A percentile compares a stretch with the other conserved stretches of the same genome.
Evolutionary conservation across 768 basidiomycete genomes (phyloP).

Genomic region (Strobilomyces dryophilus): DNA sequence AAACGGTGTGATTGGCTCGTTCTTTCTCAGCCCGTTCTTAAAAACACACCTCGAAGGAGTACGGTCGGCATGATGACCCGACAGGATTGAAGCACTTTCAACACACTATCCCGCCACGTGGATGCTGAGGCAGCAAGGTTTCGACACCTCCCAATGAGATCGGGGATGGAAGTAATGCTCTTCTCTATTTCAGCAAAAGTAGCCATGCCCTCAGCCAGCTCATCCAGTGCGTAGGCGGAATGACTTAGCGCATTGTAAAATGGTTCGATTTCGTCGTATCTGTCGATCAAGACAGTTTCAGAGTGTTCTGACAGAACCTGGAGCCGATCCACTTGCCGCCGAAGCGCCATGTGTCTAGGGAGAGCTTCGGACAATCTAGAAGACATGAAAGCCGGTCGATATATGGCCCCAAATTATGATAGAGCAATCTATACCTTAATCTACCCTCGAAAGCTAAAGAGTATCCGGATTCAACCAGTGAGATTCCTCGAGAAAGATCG

Average conservation of each 20-base stretch:
- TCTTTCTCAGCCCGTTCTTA: not conserved
- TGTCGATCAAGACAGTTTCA: constrained; percentile 19
- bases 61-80: constrained; percentile 24
- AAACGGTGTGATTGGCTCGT: not conserved
- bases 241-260: constrained; percentile 17
- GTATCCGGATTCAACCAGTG: constrained; percentile 76
- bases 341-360: constrained; percentile 11
- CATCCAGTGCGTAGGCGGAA: constrained; percentile 33
- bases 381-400: not conserved
- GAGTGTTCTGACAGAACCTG: constrained; percentile 17
- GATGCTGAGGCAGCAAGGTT: constrained; percentile 22
- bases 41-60: constrained; percentile 35
- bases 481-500: constrained; percentile 77
- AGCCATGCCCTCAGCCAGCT: constrained; percentile 33
- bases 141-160: constrained; percentile 28
- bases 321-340: constrained; percentile 17
- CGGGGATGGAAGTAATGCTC: constrained; percentile 10
- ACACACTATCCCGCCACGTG: constrained; percentile 28
- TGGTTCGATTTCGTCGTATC: constrained; percentile 10
- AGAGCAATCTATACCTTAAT: constrained; percentile 49
- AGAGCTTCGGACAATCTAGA: constrained; percentile 19
- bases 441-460: constrained; percentile 60
- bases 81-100: constrained; percentile 18
- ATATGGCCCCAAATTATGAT: not conserved
- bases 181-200: constrained; percentile 33